Percentiles rank a stretch among this genome's conserved stretches.
Conservation (phyloP, 768 basidiomycete genomes). For the Pulveroboletus frians region DNA sequence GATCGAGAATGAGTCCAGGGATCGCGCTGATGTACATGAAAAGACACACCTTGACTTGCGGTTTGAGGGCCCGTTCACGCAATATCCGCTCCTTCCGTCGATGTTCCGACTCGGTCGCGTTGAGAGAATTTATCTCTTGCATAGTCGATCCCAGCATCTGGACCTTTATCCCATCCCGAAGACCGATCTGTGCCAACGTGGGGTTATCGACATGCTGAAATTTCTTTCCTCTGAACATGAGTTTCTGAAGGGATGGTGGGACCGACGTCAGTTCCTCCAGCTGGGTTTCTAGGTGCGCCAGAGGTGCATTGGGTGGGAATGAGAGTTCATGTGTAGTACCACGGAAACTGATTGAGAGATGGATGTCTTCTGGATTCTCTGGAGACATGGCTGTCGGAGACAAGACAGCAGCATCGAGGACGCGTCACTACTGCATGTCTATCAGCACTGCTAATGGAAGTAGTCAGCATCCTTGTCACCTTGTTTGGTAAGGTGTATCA, state of each 20-base stretch:
- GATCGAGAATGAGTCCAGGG: background rate
- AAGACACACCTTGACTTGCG: slow-evolving; percentile 49
- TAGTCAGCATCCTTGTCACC: too few species aligned
- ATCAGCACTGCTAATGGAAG: too few species aligned
- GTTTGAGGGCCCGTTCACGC: slow-evolving; percentile 51
- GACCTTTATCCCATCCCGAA: slow-evolving; percentile 60
- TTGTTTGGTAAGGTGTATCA: too few species aligned
- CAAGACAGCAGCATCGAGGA: background rate
- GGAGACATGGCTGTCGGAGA: slow-evolving; percentile 9
- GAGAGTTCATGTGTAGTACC: slow-evolving; percentile 46
- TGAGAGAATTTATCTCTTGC: slow-evolving; percentile 51
- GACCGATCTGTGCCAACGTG: slow-evolving; percentile 43
- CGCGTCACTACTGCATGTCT: too few species aligned
- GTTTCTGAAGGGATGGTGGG: slow-evolving; percentile 62
- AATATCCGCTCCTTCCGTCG: slow-evolving; percentile 54
- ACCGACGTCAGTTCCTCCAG: slow-evolving; percentile 64
- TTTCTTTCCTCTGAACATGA: slow-evolving; percentile 68
- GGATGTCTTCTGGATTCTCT: slow-evolving; percentile 6
- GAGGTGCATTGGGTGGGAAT: slow-evolving; percentile 44
- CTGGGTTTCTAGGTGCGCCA: slow-evolving; percentile 45
- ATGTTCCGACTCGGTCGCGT: slow-evolving; percentile 53
- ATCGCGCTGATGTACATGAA: background rate
- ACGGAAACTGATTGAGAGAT: slow-evolving; percentile 39
- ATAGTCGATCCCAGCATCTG: slow-evolving; percentile 67
- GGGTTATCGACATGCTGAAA: slow-evolving; percentile 25